These are phyloP conservation scores for Diutina sp. DNA, from an alignment of 1,139 yeast genomes.

Conservation along the genomic window DNA sequence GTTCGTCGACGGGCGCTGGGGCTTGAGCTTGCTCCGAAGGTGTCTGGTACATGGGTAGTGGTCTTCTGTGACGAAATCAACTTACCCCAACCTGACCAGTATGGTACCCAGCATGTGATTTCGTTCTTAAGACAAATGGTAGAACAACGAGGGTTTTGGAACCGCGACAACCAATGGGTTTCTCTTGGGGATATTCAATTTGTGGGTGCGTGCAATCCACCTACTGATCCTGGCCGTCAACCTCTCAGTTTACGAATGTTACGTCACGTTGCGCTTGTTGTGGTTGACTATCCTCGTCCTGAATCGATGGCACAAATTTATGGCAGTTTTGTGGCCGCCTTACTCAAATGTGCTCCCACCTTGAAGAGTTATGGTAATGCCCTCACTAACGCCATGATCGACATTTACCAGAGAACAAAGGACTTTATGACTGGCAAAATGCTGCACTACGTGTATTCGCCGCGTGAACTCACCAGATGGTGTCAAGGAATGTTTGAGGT, in stretches of 20 bases:
- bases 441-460: slow-evolving; percentile 68
- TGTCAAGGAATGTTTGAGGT: slow-evolving; percentile 61
- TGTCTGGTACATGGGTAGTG: slow-evolving; percentile 61
- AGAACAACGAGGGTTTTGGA: slow-evolving; percentile 74
- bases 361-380: slow-evolving; percentile 39
- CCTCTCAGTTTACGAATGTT: slow-evolving; percentile 49
- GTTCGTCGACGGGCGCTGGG: slow-evolving; percentile 39
- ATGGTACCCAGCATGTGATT: slow-evolving; percentile 68
- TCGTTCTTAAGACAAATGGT: slow-evolving; percentile 65
- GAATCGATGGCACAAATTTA: slow-evolving; percentile 60
- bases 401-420: slow-evolving; percentile 38
- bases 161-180: slow-evolving; percentile 54
- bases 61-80: slow-evolving; percentile 90
- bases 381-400: slow-evolving; percentile 56
- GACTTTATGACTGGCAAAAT: slow-evolving; percentile 8
- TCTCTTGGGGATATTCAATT: slow-evolving; percentile 53
- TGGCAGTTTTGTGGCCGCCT: slow-evolving; percentile 39
- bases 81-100: slow-evolving; percentile 61
- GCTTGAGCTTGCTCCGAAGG: slow-evolving; percentile 41
- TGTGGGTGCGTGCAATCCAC: slow-evolving; percentile 93
- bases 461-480: slow-evolving; percentile 90
- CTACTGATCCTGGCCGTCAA: slow-evolving; percentile 68
- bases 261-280: slow-evolving; percentile 52
- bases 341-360: slow-evolving; percentile 52
- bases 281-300: slow-evolving; percentile 74